Evolutionary conservation across 2,329 filamentous ascomycete species (phyloP).

Genomic region (Aspergillus hiratsukae): DNA sequence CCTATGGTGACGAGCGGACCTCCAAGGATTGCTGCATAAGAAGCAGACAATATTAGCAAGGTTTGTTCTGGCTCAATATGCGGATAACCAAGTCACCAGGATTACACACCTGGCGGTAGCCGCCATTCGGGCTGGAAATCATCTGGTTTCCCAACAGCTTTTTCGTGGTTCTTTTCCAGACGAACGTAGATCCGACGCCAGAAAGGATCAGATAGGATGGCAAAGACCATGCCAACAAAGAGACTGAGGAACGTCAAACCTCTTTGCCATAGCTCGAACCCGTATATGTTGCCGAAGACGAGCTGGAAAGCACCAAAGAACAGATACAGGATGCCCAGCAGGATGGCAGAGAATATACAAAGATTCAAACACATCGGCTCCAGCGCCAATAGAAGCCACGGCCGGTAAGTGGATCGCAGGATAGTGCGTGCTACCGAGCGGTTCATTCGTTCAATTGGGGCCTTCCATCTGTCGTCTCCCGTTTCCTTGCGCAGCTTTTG

Average conservation of each 20-base stretch:
- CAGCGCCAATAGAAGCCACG: slow-evolving; percentile 71
- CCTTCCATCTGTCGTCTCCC: slow-evolving; percentile 70
- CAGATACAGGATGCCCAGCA: slow-evolving; percentile 84
- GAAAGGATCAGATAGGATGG: slow-evolving; percentile 42
- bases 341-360: slow-evolving; percentile 74
- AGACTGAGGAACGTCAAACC: slow-evolving; percentile 69
- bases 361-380: slow-evolving; percentile 84
- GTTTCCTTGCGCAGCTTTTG: slow-evolving; percentile 65
- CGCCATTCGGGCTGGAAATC: slow-evolving; percentile 81
- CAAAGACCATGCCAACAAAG: slow-evolving; percentile 45
- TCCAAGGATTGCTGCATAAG: slow-evolving; percentile 57
- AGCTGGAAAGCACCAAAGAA: slow-evolving; percentile 87
- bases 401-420: slow-evolving; percentile 55
- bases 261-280: slow-evolving; percentile 71
- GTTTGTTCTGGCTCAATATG: slow-evolving; percentile 1
- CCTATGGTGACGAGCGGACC: slow-evolving; percentile 72
- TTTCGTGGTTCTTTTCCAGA: slow-evolving; percentile 37
- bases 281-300: slow-evolving; percentile 70
- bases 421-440: slow-evolving; percentile 63
- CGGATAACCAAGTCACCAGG: neutral
- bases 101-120: slow-evolving; percentile 59
- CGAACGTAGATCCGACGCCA: slow-evolving; percentile 45
- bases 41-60: neutral
- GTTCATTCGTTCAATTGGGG: slow-evolving; percentile 69
- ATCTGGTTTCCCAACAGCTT: slow-evolving; percentile 27